Conservation (phyloP, 2,329 filamentous ascomycete genomes). For the Phaeosphaeria sp. region DNA sequence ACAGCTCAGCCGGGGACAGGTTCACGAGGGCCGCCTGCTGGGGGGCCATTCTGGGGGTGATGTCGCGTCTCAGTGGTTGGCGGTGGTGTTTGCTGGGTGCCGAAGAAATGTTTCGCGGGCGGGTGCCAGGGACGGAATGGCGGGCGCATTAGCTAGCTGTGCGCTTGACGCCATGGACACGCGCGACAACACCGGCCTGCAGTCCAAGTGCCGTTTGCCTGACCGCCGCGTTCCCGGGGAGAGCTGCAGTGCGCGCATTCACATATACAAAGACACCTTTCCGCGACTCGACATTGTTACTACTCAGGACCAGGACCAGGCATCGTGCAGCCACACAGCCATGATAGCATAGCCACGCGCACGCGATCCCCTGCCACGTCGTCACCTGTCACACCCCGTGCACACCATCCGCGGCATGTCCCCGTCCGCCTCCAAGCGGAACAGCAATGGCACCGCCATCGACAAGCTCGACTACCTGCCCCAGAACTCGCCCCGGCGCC, state of each 20-base stretch:
- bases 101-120: slow-evolving; percentile 23
- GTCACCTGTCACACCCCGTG: slow-evolving; percentile 28
- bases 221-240: slow-evolving; percentile 19
- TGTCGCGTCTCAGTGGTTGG: slow-evolving; percentile 9
- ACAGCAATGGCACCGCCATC: slow-evolving; percentile 45
- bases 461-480: slow-evolving; percentile 59
- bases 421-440: slow-evolving; percentile 40
- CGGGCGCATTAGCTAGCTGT: slow-evolving; percentile 6
- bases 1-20: slow-evolving; percentile 93
- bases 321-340: background rate
- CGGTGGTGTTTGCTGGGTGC: slow-evolving; percentile 1
- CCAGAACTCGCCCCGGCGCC: slow-evolving; percentile 45
- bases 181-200: slow-evolving; percentile 34
- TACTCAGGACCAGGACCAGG: background rate
- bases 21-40: slow-evolving; percentile 64
- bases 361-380: slow-evolving; percentile 13
- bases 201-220: slow-evolving; percentile 29
- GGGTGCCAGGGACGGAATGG: slow-evolving; percentile 15
- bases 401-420: slow-evolving; percentile 29
- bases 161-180: slow-evolving; percentile 22
- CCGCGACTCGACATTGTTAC: background rate
- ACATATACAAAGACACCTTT: background rate
- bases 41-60: slow-evolving; percentile 38
- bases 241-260: background rate
- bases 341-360: slow-evolving; percentile 1